Evolutionary conservation across 2,329 filamentous ascomycete species (phyloP).

Genomic region (Dactylonectria macrodidyma): DNA sequence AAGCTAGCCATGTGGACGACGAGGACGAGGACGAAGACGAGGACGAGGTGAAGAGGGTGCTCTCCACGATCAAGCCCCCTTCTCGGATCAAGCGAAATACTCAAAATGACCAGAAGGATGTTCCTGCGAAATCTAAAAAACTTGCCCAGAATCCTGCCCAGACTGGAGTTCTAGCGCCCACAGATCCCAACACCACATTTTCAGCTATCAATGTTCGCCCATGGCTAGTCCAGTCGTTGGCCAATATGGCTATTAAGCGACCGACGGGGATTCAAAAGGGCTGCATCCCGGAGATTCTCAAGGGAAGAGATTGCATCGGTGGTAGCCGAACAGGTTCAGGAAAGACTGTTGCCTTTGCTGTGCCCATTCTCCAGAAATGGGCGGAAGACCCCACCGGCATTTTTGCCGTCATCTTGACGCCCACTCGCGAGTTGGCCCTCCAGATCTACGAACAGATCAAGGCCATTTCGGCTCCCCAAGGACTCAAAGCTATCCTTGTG

Average conservation of each 20-base stretch:
- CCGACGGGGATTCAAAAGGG: constrained; percentile 94
- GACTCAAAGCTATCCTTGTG: constrained; percentile 88
- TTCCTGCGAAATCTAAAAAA: constrained; percentile 36
- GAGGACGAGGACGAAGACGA: constrained; percentile 53
- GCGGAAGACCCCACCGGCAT: constrained; percentile 92
- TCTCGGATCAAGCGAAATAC: constrained; percentile 66
- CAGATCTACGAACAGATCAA: constrained; percentile 98
- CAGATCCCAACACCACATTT: constrained; percentile 76
- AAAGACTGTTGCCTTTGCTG: constrained; percentile 96
- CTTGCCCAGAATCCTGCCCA: constrained; percentile 42
- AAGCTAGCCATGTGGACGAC: constrained; percentile 46
- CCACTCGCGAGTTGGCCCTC: constrained; percentile 90
- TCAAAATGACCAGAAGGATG: constrained; percentile 37
- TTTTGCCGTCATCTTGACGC: constrained; percentile 90
- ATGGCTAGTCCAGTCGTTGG: constrained; percentile 89
- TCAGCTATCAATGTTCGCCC: constrained; percentile 80
- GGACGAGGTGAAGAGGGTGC: constrained; percentile 51
- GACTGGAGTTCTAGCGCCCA: constrained; percentile 64
- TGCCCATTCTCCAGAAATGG: constrained; percentile 95
- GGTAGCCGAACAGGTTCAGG: constrained; percentile 95
- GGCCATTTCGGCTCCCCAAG: constrained; percentile 90
- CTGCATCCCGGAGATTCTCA: constrained; percentile 93
- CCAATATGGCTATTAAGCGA: constrained; percentile 83
- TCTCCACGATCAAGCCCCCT: constrained; percentile 65
- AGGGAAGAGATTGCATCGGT: constrained; percentile 94